phyloP scores from a whole-genome alignment of 2,329 filamentous ascomycete species.

The Aciculosporium take region DNA sequence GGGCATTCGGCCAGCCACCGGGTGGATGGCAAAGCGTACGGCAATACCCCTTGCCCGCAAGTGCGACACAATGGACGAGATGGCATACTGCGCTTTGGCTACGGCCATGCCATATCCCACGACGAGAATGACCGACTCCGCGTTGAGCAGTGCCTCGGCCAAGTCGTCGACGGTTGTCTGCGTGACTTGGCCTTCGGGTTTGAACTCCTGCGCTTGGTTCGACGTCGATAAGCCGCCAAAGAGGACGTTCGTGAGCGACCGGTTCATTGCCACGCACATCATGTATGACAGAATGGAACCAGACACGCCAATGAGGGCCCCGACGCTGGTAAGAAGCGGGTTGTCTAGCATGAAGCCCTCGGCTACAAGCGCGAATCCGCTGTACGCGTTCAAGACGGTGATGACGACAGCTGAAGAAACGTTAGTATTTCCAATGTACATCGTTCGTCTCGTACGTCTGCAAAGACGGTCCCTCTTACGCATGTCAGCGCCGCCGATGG shows the following conservation, averaged over 20 bases:
- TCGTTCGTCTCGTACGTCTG: no score
- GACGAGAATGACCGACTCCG: slow-evolving; percentile 77
- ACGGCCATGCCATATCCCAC: slow-evolving; percentile 93
- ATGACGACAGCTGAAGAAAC: slow-evolving; percentile 59
- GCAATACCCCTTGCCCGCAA: slow-evolving; percentile 63
- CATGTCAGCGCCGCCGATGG: slow-evolving; percentile 90
- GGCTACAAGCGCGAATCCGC: slow-evolving; percentile 76
- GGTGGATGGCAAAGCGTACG: slow-evolving; percentile 81
- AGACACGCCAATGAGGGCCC: slow-evolving; percentile 75
- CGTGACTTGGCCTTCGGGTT: slow-evolving; percentile 67
- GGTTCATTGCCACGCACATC: slow-evolving; percentile 82
- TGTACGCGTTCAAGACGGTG: slow-evolving; percentile 81
- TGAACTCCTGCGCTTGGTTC: slow-evolving; percentile 44
- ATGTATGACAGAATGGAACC: slow-evolving; percentile 83
- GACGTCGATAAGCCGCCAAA: slow-evolving; percentile 59
- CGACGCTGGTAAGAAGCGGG: slow-evolving; percentile 68
- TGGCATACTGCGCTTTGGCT: slow-evolving; percentile 83
- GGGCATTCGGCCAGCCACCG: slow-evolving; percentile 82
- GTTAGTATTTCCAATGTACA: no score
- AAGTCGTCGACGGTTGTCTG: slow-evolving; percentile 70
- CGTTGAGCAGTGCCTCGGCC: slow-evolving; percentile 57
- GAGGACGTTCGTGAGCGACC: slow-evolving; percentile 74
- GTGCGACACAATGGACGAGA: slow-evolving; percentile 64
- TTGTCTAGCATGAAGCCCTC: slow-evolving; percentile 90
- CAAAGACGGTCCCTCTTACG: slow-evolving; percentile 37